Conservation (phyloP, 768 basidiomycete species). For the Rhodocollybia butyracea region DNA sequence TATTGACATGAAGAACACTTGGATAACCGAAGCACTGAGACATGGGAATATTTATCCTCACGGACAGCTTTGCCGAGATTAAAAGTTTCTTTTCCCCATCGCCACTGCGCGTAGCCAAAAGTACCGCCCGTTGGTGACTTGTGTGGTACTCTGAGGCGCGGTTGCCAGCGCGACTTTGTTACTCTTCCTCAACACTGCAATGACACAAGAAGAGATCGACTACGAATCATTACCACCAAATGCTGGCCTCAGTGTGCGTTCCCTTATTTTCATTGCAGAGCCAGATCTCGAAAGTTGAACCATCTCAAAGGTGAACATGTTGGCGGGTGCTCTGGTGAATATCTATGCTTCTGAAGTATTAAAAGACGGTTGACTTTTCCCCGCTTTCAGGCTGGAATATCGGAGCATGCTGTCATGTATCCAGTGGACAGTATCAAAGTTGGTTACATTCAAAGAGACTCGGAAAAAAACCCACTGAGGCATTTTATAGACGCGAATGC, state of each 20-base stretch:
- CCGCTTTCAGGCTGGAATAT: conserved; percentile 82
- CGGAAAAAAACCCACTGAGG: background rate
- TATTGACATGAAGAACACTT: too few species aligned
- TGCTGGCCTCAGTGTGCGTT: conserved; percentile 70
- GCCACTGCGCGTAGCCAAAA: too few species aligned
- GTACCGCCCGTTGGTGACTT: background rate
- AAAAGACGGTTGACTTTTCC: background rate
- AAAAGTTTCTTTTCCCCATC: too few species aligned
- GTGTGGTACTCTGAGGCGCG: conserved; percentile 1
- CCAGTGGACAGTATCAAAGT: conserved; percentile 99
- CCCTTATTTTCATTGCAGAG: conserved; percentile 7
- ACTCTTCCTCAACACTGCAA: conserved; percentile 9
- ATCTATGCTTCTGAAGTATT: conserved; percentile 14
- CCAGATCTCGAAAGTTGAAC: conserved; percentile 9
- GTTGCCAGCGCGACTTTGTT: too few species aligned
- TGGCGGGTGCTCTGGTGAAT: conserved; percentile 88
- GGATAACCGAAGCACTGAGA: too few species aligned
- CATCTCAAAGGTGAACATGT: conserved; percentile 79
- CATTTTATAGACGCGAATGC: conserved; percentile 87
- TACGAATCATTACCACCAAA: conserved; percentile 61
- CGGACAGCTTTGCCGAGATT: too few species aligned
- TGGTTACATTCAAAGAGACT: conserved; percentile 17
- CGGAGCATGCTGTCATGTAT: conserved; percentile 98
- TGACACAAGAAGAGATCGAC: conserved; percentile 42
- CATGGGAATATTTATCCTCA: too few species aligned